These are phyloP conservation scores for Alternaria angustiovoidea DNA, from an alignment of 2,329 filamentous ascomycete genomes.

Conservation along the genomic window DNA sequence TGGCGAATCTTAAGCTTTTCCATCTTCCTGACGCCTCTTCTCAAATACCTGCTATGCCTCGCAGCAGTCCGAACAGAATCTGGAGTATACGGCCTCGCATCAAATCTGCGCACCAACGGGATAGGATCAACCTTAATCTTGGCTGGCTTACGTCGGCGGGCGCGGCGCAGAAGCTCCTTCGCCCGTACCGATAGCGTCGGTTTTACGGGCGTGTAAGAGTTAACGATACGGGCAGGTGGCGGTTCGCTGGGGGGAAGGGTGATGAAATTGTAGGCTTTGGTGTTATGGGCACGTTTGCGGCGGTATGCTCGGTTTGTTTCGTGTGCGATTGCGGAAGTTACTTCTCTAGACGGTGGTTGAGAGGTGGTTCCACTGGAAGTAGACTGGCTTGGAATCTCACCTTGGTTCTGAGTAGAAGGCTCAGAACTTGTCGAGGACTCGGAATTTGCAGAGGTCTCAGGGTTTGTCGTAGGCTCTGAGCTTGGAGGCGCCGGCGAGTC, in stretches of 20 bases:
- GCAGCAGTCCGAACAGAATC: slow-evolving; percentile 4
- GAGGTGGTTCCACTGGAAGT: slow-evolving; percentile 1
- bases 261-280: slow-evolving; percentile 10
- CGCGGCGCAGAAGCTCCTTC: slow-evolving; percentile 3
- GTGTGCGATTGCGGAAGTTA: background rate
- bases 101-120: slow-evolving; percentile 9
- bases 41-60: slow-evolving; percentile 11
- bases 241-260: background rate
- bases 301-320: background rate
- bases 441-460: background rate
- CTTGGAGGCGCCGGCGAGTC: background rate
- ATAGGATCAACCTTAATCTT: background rate
- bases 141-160: background rate
- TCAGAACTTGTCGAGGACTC: background rate
- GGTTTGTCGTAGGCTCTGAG: background rate
- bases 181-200: slow-evolving; percentile 9
- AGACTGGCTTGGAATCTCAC: background rate
- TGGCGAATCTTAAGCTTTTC: slow-evolving; percentile 4
- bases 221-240: background rate
- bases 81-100: slow-evolving; percentile 7
- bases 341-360: slow-evolving; percentile 10
- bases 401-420: slow-evolving; percentile 1
- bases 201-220: slow-evolving; percentile 1
- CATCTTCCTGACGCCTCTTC: slow-evolving; percentile 10
- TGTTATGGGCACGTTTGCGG: background rate